Base-by-base conservation (phyloP, 2,329 filamentous ascomycete genomes). In the Xylariomycetidae sp. region DNA sequence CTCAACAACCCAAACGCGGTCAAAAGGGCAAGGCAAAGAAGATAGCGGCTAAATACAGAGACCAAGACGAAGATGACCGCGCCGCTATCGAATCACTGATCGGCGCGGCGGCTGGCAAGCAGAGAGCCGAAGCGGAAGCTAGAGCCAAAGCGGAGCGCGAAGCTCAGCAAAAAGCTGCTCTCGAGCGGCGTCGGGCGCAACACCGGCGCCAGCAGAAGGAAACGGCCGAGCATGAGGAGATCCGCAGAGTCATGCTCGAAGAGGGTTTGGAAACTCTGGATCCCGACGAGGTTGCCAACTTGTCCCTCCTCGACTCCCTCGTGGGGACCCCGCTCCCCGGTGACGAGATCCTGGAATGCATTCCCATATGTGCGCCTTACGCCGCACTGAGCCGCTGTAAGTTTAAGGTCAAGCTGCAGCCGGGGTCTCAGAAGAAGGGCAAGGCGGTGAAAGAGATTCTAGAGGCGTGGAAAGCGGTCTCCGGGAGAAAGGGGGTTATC, bases 401-500 rank as follows among this genome's bases (percentile, higher is more conserved):
- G 63, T 97, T 96, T 69, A 94, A 94, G 61, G 86, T 82, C 34
- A 98, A 98, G 67, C 61, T 98, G 49, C 92, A 97, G 62, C 92
- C 92, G 0, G 92, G 92, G 0, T 64, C 80, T 1, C 74, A 82
- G 44, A 98, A 97, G 71, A 95, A 95, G 65, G 90, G 92, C 8
- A 97, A 96, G 58, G 89, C 88, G 0, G 80, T 95, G 30, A 87
- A 86, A 57, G 90, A 97, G 61, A 82, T 97, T 19, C 62, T 97
- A n/a, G 79, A 82, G 30, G 74, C 76, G 39, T 96, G 90, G 89
- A 73, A 82, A 44, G 61, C 70, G 14, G 87, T 80, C 31, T 75
- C 79, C 6, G 58, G 53, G 7, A 71, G 65, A 53, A 80, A 74
- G 53, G 69, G 69, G 5, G 72, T 72, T 16, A 56, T 83, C 1